Conservation (phyloP, 2,329 filamentous ascomycete species). For the Fusarium nodosum region DNA sequence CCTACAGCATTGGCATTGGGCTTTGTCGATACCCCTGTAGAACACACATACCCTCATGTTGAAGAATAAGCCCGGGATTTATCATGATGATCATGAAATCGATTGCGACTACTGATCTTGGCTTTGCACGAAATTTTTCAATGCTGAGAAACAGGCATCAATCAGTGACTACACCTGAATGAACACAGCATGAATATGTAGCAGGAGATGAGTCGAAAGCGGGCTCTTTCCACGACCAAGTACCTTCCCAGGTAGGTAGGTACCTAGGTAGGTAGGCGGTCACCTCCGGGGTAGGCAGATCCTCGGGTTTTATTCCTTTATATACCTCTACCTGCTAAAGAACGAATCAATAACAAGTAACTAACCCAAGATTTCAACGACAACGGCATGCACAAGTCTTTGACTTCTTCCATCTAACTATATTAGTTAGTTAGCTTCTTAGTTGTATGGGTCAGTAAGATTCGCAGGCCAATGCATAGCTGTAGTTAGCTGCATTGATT, state of each 20-base stretch:
- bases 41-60: slow-evolving; percentile 14
- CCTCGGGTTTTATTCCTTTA: neutral
- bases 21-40: slow-evolving; percentile 22
- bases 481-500: neutral
- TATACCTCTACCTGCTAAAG: neutral
- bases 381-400: neutral
- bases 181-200: neutral
- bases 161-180: neutral
- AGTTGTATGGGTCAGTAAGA: neutral
- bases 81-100: slow-evolving; percentile 29
- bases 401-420: neutral
- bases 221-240: neutral
- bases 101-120: neutral
- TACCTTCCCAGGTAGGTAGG: neutral
- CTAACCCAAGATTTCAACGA: neutral
- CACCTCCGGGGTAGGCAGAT: neutral
- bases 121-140: neutral
- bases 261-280: neutral
- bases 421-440: neutral
- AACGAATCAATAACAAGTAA: neutral
- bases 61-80: slow-evolving; percentile 1
- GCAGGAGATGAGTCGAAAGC: neutral
- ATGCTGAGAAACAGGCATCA: neutral
- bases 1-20: slow-evolving; percentile 37
- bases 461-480: neutral